These are phyloP conservation scores for Ephemerocybe angulata DNA, from an alignment of 768 basidiomycete species.

Conservation along the genomic window DNA sequence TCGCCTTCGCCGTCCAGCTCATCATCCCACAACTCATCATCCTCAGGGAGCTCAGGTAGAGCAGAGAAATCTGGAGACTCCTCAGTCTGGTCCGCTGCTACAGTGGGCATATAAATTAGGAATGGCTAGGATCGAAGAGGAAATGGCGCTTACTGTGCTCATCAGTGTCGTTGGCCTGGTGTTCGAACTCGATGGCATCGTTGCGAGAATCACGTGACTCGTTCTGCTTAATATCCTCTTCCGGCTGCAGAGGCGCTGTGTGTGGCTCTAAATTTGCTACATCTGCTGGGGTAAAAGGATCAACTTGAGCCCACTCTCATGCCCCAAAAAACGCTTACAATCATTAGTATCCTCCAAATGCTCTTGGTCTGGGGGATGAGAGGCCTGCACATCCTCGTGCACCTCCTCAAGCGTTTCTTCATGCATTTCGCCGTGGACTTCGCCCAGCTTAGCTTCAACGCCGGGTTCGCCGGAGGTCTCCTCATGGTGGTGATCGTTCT, in stretches of 20 bases:
- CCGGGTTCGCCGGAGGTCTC: slow-evolving; percentile 12
- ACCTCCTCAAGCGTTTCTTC: neutral
- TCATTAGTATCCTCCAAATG: neutral
- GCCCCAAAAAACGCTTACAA: neutral
- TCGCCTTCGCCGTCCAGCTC: slow-evolving; percentile 19
- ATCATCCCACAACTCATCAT: slow-evolving; percentile 47
- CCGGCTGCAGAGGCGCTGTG: no score
- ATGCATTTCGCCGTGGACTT: neutral
- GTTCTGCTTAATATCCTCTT: neutral
- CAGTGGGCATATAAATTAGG: no score
- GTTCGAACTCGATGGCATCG: neutral
- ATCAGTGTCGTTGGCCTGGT: neutral
- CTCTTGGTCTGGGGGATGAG: neutral
- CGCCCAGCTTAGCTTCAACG: no score
- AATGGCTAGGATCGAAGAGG: no score
- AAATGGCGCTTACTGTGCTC: slow-evolving; percentile 6
- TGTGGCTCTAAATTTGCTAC: neutral
- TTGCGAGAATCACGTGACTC: no score
- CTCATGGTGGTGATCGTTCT: neutral
- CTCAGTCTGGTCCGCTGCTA: neutral
- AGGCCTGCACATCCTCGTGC: neutral
- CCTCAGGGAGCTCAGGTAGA: slow-evolving; percentile 33
- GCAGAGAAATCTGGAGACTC: slow-evolving; percentile 8
- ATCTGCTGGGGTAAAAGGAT: neutral
- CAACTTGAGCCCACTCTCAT: neutral